Evolutionary conservation across 192 early-diverging fungal genomes (phyloP).

Genomic region (Chytriomyces sp.): DNA sequence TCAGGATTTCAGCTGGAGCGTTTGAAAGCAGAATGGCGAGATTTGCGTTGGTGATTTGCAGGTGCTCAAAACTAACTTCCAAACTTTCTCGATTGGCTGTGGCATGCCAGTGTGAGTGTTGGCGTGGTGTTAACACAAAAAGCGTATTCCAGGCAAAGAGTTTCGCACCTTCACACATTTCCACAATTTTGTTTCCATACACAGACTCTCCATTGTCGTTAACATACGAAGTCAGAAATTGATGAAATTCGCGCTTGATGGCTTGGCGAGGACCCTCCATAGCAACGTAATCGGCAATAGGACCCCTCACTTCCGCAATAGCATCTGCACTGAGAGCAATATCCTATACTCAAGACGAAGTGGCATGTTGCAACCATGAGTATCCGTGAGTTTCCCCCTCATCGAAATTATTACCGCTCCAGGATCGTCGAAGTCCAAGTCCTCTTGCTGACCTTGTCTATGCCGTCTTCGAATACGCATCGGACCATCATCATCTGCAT

Average conservation of each 20-base stretch:
- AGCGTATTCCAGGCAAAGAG: neutral
- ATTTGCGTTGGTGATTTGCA: conserved; percentile 77
- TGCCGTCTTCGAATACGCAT: conserved; percentile 56
- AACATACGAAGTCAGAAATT: conserved; percentile 87
- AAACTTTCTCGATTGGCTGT: conserved; percentile 81
- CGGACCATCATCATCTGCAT: conserved; percentile 47
- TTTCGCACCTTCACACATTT: conserved; percentile 73
- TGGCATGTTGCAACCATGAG: neutral
- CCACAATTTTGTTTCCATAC: conserved; percentile 89
- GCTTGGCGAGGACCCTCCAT: conserved; percentile 83
- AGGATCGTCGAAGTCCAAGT: conserved; percentile 67
- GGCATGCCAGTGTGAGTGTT: neutral
- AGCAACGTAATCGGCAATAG: conserved; percentile 83
- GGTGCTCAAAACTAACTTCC: conserved; percentile 84
- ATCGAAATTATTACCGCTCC: conserved; percentile 40
- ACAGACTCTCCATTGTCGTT: conserved; percentile 86
- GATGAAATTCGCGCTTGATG: conserved; percentile 84
- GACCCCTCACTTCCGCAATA: conserved; percentile 81
- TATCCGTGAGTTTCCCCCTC: neutral
- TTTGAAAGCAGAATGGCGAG: conserved; percentile 91
- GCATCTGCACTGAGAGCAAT: conserved; percentile 71
- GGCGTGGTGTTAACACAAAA: neutral
- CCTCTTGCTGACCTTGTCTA: conserved; percentile 60
- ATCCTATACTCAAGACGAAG: conserved; percentile 20
- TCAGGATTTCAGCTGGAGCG: conserved; percentile 84